These are phyloP conservation scores for Paraphoma sp. DNA, from an alignment of 2,329 filamentous ascomycete species.

Conservation along the genomic window DNA sequence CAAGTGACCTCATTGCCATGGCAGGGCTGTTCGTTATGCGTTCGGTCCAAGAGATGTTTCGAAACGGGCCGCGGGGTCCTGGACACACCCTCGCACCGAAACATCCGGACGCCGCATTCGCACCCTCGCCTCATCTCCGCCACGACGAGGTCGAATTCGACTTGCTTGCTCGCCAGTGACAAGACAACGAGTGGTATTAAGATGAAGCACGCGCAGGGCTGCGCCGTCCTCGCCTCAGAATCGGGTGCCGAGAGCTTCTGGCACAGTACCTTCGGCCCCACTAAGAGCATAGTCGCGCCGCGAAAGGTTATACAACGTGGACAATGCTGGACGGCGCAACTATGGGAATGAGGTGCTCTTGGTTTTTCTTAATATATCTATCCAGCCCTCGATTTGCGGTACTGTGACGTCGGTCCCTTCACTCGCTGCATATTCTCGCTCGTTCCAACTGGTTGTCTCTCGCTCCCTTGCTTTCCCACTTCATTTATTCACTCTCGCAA, in stretches of 20 bases:
- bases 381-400: background rate
- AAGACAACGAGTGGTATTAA: constrained; percentile 5
- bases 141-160: background rate
- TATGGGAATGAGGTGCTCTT: background rate
- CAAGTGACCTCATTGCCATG: constrained; percentile 1
- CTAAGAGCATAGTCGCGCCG: background rate
- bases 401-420: background rate
- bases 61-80: constrained; percentile 7
- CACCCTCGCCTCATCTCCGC: background rate
- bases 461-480: constrained; percentile 2
- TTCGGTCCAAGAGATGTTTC: constrained; percentile 8
- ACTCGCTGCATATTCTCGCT: background rate
- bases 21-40: background rate
- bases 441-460: background rate
- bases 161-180: background rate
- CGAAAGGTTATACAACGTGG: background rate
- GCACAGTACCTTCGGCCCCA: background rate
- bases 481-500: background rate
- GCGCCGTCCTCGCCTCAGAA: background rate
- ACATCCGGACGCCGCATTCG: background rate
- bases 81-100: background rate
- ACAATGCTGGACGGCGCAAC: background rate
- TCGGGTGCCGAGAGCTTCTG: background rate
- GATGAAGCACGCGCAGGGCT: background rate
- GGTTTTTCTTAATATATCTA: background rate